Conservation (phyloP, 208 protist genomes). For the Lotmaria passim region DNA sequence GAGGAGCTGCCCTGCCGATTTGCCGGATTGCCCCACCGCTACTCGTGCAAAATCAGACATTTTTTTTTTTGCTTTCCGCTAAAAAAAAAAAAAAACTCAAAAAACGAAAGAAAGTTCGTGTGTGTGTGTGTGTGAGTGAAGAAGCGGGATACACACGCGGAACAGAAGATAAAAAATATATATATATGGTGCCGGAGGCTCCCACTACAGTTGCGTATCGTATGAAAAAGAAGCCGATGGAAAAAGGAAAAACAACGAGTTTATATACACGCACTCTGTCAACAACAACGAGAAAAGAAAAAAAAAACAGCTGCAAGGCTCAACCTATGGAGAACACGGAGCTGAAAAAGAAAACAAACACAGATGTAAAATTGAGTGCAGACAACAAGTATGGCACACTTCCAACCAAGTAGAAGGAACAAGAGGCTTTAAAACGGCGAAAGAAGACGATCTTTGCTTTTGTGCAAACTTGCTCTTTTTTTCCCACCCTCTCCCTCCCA, state of each 20-base stretch:
- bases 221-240: neutral
- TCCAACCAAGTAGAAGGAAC: neutral
- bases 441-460: too few relatives aligned
- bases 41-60: constrained; percentile 14
- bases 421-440: neutral
- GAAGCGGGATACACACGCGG: too few relatives aligned
- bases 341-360: constrained; percentile 9
- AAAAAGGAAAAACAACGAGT: neutral
- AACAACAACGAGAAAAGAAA: neutral
- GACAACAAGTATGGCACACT: neutral
- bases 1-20: neutral
- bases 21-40: neutral
- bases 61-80: too few relatives aligned
- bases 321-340: too few relatives aligned
- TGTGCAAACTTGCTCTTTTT: too few relatives aligned
- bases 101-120: neutral
- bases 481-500: too few relatives aligned
- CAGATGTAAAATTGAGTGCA: neutral
- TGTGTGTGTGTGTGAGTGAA: neutral
- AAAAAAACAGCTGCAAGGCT: too few relatives aligned
- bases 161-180: too few relatives aligned
- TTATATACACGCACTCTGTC: too few relatives aligned
- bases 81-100: neutral
- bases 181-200: too few relatives aligned
- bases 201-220: neutral